These are phyloP conservation scores for Aspergillus nomiae DNA, from an alignment of 2,329 filamentous ascomycete species.

Conservation along the genomic window DNA sequence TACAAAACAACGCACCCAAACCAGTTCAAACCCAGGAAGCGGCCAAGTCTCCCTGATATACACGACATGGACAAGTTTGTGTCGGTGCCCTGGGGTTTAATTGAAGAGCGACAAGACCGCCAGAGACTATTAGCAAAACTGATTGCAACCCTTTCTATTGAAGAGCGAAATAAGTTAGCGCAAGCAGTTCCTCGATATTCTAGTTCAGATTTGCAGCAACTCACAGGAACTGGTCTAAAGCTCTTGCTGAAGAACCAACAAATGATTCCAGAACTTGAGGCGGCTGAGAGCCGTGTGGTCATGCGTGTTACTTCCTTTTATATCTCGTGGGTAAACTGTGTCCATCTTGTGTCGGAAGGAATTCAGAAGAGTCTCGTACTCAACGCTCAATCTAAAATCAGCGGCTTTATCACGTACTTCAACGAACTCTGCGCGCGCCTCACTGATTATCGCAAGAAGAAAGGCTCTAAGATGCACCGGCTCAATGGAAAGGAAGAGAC, in stretches of 20 bases:
- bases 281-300: constrained; percentile 13
- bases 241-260: constrained; percentile 12
- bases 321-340: constrained; percentile 36
- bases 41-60: constrained; percentile 17
- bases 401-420: constrained; percentile 33
- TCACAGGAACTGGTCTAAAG: constrained; percentile 19
- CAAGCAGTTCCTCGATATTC: constrained; percentile 16
- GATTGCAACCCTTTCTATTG: constrained; percentile 20
- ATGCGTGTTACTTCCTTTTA: constrained; percentile 32
- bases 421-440: constrained; percentile 30
- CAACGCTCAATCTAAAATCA: constrained; percentile 26
- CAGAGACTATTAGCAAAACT: constrained; percentile 35
- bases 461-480: constrained; percentile 7
- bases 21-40: not conserved
- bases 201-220: constrained; percentile 11
- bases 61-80: constrained; percentile 31
- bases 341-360: constrained; percentile 18
- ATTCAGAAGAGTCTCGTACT: constrained; percentile 23
- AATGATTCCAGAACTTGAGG: constrained; percentile 10
- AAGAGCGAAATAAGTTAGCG: constrained; percentile 22
- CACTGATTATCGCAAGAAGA: constrained; percentile 17
- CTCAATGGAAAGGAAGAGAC: not conserved
- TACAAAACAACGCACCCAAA: constrained; percentile 1
- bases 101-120: constrained; percentile 44
- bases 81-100: constrained; percentile 34